Percentiles rank a stretch among this genome's conserved stretches.
phyloP scores from a whole-genome alignment of 1,284 basidiomycete species.

The Trichosporon sp. region DNA sequence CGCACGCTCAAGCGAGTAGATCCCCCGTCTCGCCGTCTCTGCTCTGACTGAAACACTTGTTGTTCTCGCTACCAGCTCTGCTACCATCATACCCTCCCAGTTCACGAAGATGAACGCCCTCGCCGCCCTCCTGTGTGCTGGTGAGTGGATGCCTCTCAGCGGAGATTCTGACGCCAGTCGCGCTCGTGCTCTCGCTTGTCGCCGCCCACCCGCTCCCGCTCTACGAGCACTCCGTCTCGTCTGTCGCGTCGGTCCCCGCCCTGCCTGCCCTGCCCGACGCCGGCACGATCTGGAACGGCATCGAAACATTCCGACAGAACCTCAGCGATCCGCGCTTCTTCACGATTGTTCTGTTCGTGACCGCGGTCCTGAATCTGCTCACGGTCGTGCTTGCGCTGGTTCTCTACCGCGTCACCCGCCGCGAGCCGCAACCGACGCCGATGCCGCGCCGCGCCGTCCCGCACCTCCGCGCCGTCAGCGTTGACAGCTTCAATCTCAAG shows the following conservation, averaged over 20 bases:
- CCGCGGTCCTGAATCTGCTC: not conserved
- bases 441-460: not conserved
- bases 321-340: conserved; percentile 13
- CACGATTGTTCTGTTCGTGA: conserved; percentile 3
- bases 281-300: not conserved
- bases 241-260: not conserved
- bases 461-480: conserved; percentile 2
- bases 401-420: conserved; percentile 12
- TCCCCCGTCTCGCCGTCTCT: not conserved
- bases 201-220: not conserved
- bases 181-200: conserved; percentile 1
- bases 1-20: not conserved
- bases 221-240: not conserved
- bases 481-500: not conserved
- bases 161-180: not conserved
- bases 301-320: not conserved
- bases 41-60: not conserved
- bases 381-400: conserved; percentile 1
- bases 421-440: not conserved
- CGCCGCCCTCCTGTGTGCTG: conserved; percentile 1
- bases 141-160: not conserved
- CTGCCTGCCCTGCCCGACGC: not conserved
- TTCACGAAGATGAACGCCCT: conserved; percentile 5
- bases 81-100: not conserved
- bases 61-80: not conserved